Percentiles rank a stretch among this genome's conserved stretches.
Conservation (phyloP, 768 basidiomycete species). For the Cystofilobasidium macerans region DNA sequence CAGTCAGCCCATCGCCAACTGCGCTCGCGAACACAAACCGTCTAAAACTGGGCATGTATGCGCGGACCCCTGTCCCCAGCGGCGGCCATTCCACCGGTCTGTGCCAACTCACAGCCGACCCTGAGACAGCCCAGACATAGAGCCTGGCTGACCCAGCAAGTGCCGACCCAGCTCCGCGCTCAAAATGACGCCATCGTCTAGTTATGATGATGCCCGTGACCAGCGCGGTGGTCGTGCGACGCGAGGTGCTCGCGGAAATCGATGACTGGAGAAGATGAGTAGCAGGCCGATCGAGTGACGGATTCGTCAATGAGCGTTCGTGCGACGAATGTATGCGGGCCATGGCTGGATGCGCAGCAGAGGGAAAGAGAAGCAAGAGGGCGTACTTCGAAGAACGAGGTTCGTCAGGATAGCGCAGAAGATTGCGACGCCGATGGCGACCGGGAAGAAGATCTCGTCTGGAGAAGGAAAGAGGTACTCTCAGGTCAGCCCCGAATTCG, state of each 20-base stretch:
- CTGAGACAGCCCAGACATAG: too few species aligned
- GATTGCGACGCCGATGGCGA: constrained; percentile 66
- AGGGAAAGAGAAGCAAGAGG: neutral
- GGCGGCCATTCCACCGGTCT: too few species aligned
- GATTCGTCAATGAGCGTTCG: too few species aligned
- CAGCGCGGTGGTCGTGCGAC: neutral
- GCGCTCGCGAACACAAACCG: too few species aligned
- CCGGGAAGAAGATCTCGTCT: constrained; percentile 75
- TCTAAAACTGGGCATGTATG: too few species aligned
- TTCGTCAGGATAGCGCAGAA: constrained; percentile 82
- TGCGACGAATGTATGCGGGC: neutral
- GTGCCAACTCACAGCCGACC: too few species aligned
- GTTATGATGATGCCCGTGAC: neutral
- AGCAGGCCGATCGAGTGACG: neutral
- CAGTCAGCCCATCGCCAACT: too few species aligned
- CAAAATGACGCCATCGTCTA: neutral
- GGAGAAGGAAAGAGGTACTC: neutral
- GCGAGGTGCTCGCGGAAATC: neutral
- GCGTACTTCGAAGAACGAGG: constrained; percentile 71
- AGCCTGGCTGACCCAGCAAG: too few species aligned
- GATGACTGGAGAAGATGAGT: neutral
- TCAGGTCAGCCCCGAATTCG: neutral
- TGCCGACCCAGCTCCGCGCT: too few species aligned
- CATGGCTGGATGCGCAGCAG: neutral
- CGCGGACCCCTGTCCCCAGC: too few species aligned